These are phyloP conservation scores for Phytophthora brassicae DNA, from an alignment of 352 stramenopile species.

Conservation along the genomic window DNA sequence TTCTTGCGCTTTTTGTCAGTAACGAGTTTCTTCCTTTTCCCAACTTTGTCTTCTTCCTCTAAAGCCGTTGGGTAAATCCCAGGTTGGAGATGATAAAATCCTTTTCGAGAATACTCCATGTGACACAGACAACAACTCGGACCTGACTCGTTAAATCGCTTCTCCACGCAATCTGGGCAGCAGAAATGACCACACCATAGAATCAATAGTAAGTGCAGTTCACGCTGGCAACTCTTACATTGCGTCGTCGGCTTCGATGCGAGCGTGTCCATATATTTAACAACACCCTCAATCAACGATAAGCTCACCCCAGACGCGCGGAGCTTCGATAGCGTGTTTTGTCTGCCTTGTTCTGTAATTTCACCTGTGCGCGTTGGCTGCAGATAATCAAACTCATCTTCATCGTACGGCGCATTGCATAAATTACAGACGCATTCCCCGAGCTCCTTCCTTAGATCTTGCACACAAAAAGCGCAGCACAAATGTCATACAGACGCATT, in stretches of 20 bases:
- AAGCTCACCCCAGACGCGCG: constrained; percentile 26
- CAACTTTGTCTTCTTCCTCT: constrained; percentile 9
- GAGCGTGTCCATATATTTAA: constrained; percentile 50
- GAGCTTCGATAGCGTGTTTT: constrained; percentile 53
- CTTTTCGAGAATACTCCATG: constrained; percentile 59
- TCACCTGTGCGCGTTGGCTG: constrained; percentile 26
- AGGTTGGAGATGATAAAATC: constrained; percentile 84
- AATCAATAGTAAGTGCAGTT: constrained; percentile 85
- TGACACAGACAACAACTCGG: constrained; percentile 47
- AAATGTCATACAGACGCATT: constrained; percentile 7
- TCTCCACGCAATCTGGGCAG: constrained; percentile 90
- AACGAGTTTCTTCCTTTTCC: constrained; percentile 4
- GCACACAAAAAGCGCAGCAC: too few relatives aligned
- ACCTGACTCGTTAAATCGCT: constrained; percentile 41
- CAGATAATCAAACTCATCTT: constrained; percentile 21
- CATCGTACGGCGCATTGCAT: constrained; percentile 17
- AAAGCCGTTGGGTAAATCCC: constrained; percentile 31
- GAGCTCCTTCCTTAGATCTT: constrained; percentile 37
- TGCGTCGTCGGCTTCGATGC: constrained; percentile 32
- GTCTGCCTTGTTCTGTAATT: constrained; percentile 16
- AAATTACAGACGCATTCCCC: constrained; percentile 9
- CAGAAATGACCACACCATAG: constrained; percentile 89
- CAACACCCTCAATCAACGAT: constrained; percentile 25
- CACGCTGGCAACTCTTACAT: constrained; percentile 73
- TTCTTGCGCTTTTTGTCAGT: neutral